A percentile compares a stretch with the other conserved stretches of the same genome.
Conservation (phyloP, 192 early-diverging fungal genomes). For the Podila minutissima region DNA sequence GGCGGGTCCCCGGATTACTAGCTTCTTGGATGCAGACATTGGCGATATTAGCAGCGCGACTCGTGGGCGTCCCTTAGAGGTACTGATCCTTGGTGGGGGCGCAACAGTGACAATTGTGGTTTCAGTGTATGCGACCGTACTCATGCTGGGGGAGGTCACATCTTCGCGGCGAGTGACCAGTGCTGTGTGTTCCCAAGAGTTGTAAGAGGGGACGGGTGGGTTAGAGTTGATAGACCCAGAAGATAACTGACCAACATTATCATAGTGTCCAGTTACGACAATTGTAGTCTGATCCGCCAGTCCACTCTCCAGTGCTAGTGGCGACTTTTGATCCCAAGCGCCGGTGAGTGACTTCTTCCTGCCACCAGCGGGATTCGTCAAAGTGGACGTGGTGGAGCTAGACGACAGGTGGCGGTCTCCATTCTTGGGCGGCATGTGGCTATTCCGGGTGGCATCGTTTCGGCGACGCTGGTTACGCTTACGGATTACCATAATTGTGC, state of each 20-base stretch:
- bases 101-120: slow-evolving; percentile 12
- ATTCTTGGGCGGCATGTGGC: not conserved
- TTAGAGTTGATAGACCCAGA: not conserved
- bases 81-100: not conserved
- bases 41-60: not conserved
- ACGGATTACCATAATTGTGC: slow-evolving; percentile 15
- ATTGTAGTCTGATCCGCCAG: not conserved
- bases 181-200: slow-evolving; percentile 6
- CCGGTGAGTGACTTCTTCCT: not conserved
- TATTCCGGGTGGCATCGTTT: not conserved
- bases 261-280: not conserved
- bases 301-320: not conserved
- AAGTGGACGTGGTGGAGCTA: not conserved
- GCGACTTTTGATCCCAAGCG: slow-evolving; percentile 11
- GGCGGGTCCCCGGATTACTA: not conserved
- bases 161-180: not conserved
- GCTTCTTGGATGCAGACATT: not conserved
- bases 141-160: not conserved
- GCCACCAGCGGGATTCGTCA: not conserved
- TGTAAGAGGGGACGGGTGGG: slow-evolving; percentile 7
- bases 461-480: slow-evolving; percentile 17
- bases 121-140: not conserved
- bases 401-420: not conserved
- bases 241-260: not conserved
- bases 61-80: slow-evolving; percentile 1